phyloP scores from a whole-genome alignment of 768 basidiomycete genomes.

The Mycena capillaripes region DNA sequence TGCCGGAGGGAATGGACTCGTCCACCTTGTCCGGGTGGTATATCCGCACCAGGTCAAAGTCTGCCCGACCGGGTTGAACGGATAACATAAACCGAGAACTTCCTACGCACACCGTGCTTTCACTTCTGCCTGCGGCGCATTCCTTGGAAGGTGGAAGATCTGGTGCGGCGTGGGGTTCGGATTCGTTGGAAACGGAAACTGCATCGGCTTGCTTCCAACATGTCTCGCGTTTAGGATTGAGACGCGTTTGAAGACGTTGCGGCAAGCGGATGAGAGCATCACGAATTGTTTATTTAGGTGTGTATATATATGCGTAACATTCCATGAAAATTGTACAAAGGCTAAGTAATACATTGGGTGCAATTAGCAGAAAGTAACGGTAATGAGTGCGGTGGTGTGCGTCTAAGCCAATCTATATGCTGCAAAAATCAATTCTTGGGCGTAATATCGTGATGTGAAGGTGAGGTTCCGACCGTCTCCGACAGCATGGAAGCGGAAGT shows the following conservation, averaged over 20 bases:
- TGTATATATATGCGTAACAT: background rate
- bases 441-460: conserved; percentile 13
- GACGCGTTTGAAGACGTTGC: conserved; percentile 17
- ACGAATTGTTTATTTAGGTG: background rate
- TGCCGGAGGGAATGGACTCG: conserved; percentile 55
- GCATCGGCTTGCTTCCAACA: conserved; percentile 1
- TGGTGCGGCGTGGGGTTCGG: conserved; percentile 71
- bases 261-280: conserved; percentile 11
- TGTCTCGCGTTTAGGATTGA: background rate
- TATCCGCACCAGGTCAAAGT: conserved; percentile 84
- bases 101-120: conserved; percentile 67
- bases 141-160: conserved; percentile 71
- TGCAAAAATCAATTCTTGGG: conserved; percentile 8
- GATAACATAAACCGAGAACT: conserved; percentile 10
- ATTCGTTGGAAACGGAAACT: conserved; percentile 64
- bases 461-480: background rate
- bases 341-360: conserved; percentile 29
- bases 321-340: conserved; percentile 4
- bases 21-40: conserved; percentile 82
- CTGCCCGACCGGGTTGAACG: conserved; percentile 50
- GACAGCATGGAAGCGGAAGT: conserved; percentile 19
- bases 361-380: conserved; percentile 26
- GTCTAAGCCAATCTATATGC: conserved; percentile 24
- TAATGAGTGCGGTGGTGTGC: conserved; percentile 5
- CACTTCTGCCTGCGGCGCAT: conserved; percentile 65